These are phyloP conservation scores for Podaxis sp. DNA, from an alignment of 768 basidiomycete species.

Conservation along the genomic window DNA sequence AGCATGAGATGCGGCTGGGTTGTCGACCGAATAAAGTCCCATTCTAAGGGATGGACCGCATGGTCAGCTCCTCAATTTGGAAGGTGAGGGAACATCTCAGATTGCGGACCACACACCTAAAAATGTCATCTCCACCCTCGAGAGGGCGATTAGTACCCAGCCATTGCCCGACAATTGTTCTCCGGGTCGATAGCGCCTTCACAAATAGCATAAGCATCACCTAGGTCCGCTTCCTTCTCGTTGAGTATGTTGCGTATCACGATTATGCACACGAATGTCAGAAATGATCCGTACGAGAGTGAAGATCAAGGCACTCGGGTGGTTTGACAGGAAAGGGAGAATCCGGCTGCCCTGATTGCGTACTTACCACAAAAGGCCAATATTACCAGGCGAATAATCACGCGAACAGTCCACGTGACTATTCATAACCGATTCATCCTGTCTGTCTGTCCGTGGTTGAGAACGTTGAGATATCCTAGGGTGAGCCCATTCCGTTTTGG, in stretches of 20 bases:
- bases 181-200: slow-evolving; percentile 85
- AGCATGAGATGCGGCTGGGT: slow-evolving; percentile 32
- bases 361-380: slow-evolving; percentile 21
- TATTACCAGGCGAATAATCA: background rate
- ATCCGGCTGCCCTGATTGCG: slow-evolving; percentile 37
- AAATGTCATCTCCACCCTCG: slow-evolving; percentile 66
- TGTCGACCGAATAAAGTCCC: slow-evolving; percentile 84
- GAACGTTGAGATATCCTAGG: background rate
- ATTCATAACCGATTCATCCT: slow-evolving; percentile 3
- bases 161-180: slow-evolving; percentile 42
- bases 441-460: no score
- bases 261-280: slow-evolving; percentile 61
- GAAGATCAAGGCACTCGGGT: slow-evolving; percentile 45
- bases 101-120: slow-evolving; percentile 40
- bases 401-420: background rate
- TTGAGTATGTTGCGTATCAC: slow-evolving; percentile 43
- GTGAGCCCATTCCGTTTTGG: slow-evolving; percentile 34
- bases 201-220: slow-evolving; percentile 49
- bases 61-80: background rate
- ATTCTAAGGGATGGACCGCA: slow-evolving; percentile 4
- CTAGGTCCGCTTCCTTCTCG: slow-evolving; percentile 13
- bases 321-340: slow-evolving; percentile 28
- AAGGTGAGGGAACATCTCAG: background rate
- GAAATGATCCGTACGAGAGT: slow-evolving; percentile 58
- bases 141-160: slow-evolving; percentile 46